Percentiles rank a stretch among this genome's conserved stretches.
These are phyloP conservation scores for Conticribra weissflogii DNA, from an alignment of 108 stramenopile genomes.

Conservation along the genomic window DNA sequence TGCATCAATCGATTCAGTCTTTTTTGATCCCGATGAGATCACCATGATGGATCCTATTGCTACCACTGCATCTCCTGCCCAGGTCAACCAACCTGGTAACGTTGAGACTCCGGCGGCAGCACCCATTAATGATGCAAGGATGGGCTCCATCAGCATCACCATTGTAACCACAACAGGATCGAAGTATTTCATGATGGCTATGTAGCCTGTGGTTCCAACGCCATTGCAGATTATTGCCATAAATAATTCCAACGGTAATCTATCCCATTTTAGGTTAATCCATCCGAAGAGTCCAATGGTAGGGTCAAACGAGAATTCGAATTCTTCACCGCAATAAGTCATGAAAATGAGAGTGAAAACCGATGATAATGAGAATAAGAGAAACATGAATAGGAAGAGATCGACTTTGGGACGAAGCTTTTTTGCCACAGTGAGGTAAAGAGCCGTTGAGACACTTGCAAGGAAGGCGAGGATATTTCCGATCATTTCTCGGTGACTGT, in stretches of 20 bases:
- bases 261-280: conserved; percentile 34
- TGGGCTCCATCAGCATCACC: conserved; percentile 55
- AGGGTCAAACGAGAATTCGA: conserved; percentile 40
- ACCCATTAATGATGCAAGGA: conserved; percentile 40
- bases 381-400: conserved; percentile 66
- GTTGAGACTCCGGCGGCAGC: conserved; percentile 26
- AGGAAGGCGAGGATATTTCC: conserved; percentile 65
- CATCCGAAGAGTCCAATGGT: conserved; percentile 62
- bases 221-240: conserved; percentile 61
- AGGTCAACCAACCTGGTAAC: conserved; percentile 38
- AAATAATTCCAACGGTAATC: conserved; percentile 55
- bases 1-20: conserved; percentile 56
- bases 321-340: conserved; percentile 14
- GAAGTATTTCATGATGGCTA: conserved; percentile 71
- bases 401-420: conserved; percentile 43
- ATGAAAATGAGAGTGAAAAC: conserved; percentile 46
- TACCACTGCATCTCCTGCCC: conserved; percentile 44
- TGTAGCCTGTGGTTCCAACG: conserved; percentile 66
- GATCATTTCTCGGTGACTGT: conserved; percentile 9
- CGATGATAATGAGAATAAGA: conserved; percentile 51
- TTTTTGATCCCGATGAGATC: conserved; percentile 46
- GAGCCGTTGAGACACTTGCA: conserved; percentile 36
- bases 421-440: conserved; percentile 60
- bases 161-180: conserved; percentile 61
- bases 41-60: conserved; percentile 33